Base-by-base conservation (phyloP, 345 rosid genomes). In the Clausena lansium region DNA sequence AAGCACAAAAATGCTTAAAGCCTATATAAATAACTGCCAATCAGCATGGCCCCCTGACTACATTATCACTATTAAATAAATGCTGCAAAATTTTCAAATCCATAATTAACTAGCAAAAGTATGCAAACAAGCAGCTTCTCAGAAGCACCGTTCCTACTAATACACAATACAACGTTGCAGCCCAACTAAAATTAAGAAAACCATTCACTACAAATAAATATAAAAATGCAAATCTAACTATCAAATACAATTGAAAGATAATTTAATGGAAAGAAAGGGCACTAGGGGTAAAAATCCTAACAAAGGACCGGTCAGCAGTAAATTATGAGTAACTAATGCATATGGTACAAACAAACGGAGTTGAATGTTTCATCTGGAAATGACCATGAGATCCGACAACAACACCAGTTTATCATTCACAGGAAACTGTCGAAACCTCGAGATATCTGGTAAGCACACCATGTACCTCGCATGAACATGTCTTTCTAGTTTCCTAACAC, bases 341-440 rank as follows among this genome's bases (percentile, higher is more conserved):
- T 83, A 83, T 85, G 78, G 80, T 87, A 84, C 88, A 87, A 61
- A 78, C 68, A 76, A 76, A 72, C 74, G 67, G 58, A 80, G 59
- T 64, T 76, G 76, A 66, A 67, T 17, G 15, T 76, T 71, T 81
- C 73, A 52, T 67, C 69, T 9, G 78, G 84, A 62, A 59, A 73
- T 17, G 32, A 77, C 81, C 76, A 55, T n/a, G 24, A 70, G 13
- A 75, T 36, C 79, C 70, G 61, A 66, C n/a, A n/a, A n/a, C 70
- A 71, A 55, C 38, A 13, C 22, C 5, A 71, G 76, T 74, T 71
- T 73, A 76, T 79, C 61, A 57, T 38, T 79, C 67, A 71, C 65
- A 28, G 27, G 38, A 45, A 77, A 58, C 47, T 45, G 74, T 36
- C 13, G 69, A 72, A 74, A 78, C 54, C 73, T 75, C 45, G 38